phyloP scores from a whole-genome alignment of 805 yeast species.

The Cyberlindnera mycetangii region DNA sequence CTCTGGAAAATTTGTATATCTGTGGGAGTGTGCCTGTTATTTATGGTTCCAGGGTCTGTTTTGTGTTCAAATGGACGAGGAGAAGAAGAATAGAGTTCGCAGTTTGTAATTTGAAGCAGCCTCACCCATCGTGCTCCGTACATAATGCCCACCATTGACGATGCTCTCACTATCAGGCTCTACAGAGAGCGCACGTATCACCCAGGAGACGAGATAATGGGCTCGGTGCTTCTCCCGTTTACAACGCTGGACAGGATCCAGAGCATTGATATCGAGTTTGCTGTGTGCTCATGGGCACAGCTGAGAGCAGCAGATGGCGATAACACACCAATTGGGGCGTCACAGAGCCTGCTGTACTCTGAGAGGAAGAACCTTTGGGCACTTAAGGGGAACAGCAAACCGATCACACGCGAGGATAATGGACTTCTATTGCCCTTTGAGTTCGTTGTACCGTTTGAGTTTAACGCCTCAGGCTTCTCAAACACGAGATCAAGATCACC shows the following conservation, averaged over 20 bases:
- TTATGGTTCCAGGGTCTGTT: too few relatives aligned
- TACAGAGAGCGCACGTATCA: conserved; percentile 1
- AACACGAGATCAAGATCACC: neutral
- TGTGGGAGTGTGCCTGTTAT: too few relatives aligned
- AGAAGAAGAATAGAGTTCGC: too few relatives aligned
- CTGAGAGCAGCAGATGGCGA: neutral
- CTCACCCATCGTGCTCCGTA: too few relatives aligned
- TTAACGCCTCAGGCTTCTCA: neutral
- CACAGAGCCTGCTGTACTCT: neutral
- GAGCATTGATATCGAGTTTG: conserved; percentile 1
- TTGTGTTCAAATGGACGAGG: too few relatives aligned
- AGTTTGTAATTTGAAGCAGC: too few relatives aligned
- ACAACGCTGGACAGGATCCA: neutral
- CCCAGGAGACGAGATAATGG: neutral
- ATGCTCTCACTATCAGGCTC: neutral
- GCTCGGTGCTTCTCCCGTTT: neutral
- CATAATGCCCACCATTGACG: neutral
- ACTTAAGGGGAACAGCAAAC: neutral
- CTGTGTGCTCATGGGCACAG: neutral
- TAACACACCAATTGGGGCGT: neutral
- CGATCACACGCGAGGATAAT: neutral
- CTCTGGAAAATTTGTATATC: neutral
- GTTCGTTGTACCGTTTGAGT: neutral
- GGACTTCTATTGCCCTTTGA: conserved; percentile 2
- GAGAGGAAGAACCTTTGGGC: conserved; percentile 1